phyloP scores from a whole-genome alignment of 2,329 filamentous ascomycete genomes.

The Talaromyces sp. region DNA sequence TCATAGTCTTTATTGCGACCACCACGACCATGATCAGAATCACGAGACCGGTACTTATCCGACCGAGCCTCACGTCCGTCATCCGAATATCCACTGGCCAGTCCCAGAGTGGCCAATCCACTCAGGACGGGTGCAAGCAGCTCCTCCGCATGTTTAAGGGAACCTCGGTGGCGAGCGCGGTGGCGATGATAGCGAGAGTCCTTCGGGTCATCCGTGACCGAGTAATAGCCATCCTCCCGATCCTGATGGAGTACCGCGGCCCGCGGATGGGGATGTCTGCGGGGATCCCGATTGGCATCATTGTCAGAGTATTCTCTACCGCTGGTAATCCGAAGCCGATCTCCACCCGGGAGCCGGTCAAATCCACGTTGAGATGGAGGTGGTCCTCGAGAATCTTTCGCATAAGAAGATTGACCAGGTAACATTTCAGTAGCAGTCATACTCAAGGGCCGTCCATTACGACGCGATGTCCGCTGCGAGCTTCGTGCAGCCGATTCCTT shows the following conservation, averaged over 20 bases:
- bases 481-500: constrained; percentile 37
- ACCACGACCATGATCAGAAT: constrained; percentile 16
- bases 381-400: constrained; percentile 29
- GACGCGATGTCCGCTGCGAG: constrained; percentile 19
- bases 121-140: constrained; percentile 14
- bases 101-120: constrained; percentile 31
- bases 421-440: constrained; percentile 33
- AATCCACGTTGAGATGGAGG: constrained; percentile 34
- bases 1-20: constrained; percentile 3
- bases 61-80: constrained; percentile 22
- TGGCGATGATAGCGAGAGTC: constrained; percentile 30
- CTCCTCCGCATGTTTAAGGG: constrained; percentile 14
- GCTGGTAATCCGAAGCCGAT: constrained; percentile 19
- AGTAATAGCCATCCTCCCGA: constrained; percentile 37
- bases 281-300: constrained; percentile 32
- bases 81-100: constrained; percentile 32
- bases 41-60: constrained; percentile 20
- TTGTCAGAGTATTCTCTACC: constrained; percentile 18
- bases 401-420: constrained; percentile 18
- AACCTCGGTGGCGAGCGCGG: constrained; percentile 7
- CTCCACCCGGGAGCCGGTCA: constrained; percentile 28
- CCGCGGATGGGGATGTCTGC: constrained; percentile 35
- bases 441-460: constrained; percentile 32
- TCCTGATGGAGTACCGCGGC: constrained; percentile 46
- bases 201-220: constrained; percentile 37